A percentile compares a stretch with the other conserved stretches of the same genome.
Evolutionary conservation across 2,329 filamentous ascomycete species (phyloP).

Genomic region (Alternaria hordeiaustralica): DNA sequence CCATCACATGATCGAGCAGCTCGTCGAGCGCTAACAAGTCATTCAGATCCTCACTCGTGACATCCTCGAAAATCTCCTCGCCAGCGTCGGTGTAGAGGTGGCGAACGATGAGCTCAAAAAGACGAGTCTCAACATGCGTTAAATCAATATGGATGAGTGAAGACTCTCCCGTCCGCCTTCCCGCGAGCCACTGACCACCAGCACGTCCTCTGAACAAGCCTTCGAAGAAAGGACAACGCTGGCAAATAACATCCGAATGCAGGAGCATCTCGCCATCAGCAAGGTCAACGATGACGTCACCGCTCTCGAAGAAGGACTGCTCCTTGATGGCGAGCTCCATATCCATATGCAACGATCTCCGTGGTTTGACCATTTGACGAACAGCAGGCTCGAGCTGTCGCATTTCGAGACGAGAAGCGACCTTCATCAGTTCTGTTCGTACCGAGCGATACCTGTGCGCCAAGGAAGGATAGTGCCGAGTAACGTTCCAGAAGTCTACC

Average conservation of each 20-base stretch:
- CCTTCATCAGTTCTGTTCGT: conserved; percentile 83
- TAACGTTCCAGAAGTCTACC: conserved; percentile 86
- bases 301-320: conserved; percentile 74
- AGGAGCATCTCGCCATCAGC: conserved; percentile 72
- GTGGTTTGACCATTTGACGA: conserved; percentile 72
- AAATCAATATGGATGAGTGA: conserved; percentile 75
- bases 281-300: conserved; percentile 80
- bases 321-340: conserved; percentile 74
- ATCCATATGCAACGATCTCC: conserved; percentile 70
- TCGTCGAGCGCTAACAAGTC: conserved; percentile 67
- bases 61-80: conserved; percentile 78
- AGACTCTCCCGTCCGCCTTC: conserved; percentile 62
- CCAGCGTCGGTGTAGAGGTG: conserved; percentile 86
- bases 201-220: conserved; percentile 90
- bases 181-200: conserved; percentile 80
- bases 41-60: conserved; percentile 66
- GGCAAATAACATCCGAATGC: conserved; percentile 81
- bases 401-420: conserved; percentile 76
- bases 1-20: conserved; percentile 86
- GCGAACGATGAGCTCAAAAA: conserved; percentile 79
- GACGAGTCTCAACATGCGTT: conserved; percentile 74
- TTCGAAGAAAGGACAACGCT: conserved; percentile 90
- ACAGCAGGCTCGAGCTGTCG: conserved; percentile 76
- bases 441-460: conserved; percentile 80
- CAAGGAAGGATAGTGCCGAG: conserved; percentile 67